Conservation (phyloP, 2,329 filamentous ascomycete genomes). For the Alternaria atra region DNA sequence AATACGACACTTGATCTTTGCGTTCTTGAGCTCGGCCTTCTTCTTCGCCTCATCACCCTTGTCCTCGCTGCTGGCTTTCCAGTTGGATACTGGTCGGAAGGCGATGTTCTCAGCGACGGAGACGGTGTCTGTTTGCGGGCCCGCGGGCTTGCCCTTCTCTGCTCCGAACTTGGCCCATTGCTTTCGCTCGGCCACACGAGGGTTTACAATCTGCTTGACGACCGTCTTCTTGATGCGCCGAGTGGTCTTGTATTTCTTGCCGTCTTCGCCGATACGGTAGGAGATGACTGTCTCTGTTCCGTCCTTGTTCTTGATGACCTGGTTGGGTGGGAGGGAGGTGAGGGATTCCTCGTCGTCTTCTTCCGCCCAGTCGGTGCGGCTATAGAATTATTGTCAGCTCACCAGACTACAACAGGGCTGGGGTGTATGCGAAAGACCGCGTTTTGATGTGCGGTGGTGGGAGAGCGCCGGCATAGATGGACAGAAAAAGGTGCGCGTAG, state of each 20-base stretch:
- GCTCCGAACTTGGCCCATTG: slow-evolving; percentile 92
- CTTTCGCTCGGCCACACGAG: slow-evolving; percentile 93
- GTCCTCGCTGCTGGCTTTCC: slow-evolving; percentile 85
- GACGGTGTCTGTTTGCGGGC: slow-evolving; percentile 88
- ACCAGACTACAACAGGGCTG: not conserved
- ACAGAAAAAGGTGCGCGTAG: not conserved
- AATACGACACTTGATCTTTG: slow-evolving; percentile 99
- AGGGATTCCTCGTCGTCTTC: slow-evolving; percentile 81
- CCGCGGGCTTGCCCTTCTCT: slow-evolving; percentile 82
- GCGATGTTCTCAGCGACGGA: slow-evolving; percentile 97
- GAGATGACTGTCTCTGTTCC: slow-evolving; percentile 95
- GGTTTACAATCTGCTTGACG: slow-evolving; percentile 93
- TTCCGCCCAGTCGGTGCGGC: slow-evolving; percentile 82
- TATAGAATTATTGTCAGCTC: slow-evolving; percentile 35
- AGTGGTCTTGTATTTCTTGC: slow-evolving; percentile 96
- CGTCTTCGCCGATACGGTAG: slow-evolving; percentile 88
- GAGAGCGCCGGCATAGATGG: not conserved
- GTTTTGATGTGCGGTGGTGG: not conserved
- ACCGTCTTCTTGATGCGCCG: slow-evolving; percentile 93
- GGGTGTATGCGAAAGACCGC: not conserved
- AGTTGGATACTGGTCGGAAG: slow-evolving; percentile 92
- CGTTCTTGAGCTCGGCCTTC: slow-evolving; percentile 84
- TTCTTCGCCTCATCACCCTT: slow-evolving; percentile 77
- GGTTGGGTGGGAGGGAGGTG: slow-evolving; percentile 84
- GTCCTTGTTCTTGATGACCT: slow-evolving; percentile 95